Conservation (phyloP, 176 grass and related monocot species). For the Chrysopogon serrulatus region DNA sequence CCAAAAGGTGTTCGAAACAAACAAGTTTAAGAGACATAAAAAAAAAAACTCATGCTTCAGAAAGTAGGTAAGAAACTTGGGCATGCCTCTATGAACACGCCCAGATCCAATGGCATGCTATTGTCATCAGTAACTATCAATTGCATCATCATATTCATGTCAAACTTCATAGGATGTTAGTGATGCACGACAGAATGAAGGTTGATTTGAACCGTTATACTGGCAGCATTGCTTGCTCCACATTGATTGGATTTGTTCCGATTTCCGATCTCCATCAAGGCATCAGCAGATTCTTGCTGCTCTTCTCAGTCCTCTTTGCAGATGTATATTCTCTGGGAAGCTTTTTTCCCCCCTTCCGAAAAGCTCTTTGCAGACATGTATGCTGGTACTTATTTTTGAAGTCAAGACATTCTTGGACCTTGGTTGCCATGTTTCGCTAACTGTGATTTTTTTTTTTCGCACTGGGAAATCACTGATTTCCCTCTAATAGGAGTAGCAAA, state of each 20-base stretch:
- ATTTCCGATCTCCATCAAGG: neutral
- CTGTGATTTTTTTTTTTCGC: neutral
- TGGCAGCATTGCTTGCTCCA: neutral
- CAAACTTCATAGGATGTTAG: neutral
- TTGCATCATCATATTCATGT: neutral
- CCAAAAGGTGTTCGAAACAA: too few species aligned
- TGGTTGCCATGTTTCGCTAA: neutral
- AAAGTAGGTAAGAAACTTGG: slow-evolving; percentile 14
- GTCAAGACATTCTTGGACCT: neutral
- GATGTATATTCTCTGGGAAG: neutral
- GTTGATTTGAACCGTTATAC: neutral
- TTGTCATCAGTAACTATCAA: neutral
- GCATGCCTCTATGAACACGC: slow-evolving; percentile 6
- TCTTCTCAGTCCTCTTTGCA: neutral
- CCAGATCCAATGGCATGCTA: neutral
- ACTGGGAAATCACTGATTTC: neutral
- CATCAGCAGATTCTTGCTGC: neutral
- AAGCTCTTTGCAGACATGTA: neutral
- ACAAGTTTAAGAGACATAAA: too few species aligned
- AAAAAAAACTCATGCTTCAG: slow-evolving; percentile 4
- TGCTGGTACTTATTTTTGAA: neutral
- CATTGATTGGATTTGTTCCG: neutral
- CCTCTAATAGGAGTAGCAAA: neutral
- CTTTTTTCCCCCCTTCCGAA: neutral
- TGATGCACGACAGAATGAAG: neutral